A percentile compares a stretch with the other conserved stretches of the same genome.
These are phyloP conservation scores for Populus simonii DNA, from an alignment of 345 rosid species.

Conservation along the genomic window DNA sequence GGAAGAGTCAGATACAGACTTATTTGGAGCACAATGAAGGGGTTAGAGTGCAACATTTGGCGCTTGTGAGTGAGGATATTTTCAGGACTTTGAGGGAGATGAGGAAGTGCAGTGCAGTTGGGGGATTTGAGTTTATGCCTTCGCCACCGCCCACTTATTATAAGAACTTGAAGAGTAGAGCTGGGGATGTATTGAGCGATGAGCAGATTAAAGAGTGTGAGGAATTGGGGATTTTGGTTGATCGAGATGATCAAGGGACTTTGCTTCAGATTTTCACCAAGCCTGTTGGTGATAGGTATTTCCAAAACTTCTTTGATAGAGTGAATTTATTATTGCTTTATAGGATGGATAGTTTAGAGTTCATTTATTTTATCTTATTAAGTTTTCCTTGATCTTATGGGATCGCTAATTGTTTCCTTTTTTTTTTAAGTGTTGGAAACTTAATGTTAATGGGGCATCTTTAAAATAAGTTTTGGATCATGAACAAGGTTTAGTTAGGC, in stretches of 20 bases:
- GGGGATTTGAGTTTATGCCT: constrained; percentile 95
- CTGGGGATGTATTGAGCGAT: constrained; percentile 66
- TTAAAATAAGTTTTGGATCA: no score
- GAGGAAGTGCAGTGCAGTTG: constrained; percentile 70
- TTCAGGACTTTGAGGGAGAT: constrained; percentile 77
- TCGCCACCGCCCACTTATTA: constrained; percentile 88
- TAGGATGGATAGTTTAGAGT: background rate
- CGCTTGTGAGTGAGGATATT: constrained; percentile 66
- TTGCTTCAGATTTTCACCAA: constrained; percentile 94
- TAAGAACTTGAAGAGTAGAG: constrained; percentile 64
- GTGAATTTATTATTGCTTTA: background rate
- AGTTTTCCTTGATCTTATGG: background rate
- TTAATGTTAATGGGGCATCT: no score
- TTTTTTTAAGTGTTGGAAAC: no score
- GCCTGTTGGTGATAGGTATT: constrained; percentile 87
- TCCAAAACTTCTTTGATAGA: background rate
- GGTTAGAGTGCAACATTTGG: constrained; percentile 83
- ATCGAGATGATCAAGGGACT: constrained; percentile 93
- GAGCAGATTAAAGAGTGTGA: constrained; percentile 87
- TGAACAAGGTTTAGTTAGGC: background rate
- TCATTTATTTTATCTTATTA: background rate
- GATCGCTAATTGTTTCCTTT: background rate
- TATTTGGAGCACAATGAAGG: constrained; percentile 92
- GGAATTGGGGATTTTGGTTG: constrained; percentile 86
- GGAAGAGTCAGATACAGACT: constrained; percentile 95